phyloP scores from a whole-genome alignment of 2,329 filamentous ascomycete genomes.

The Colletotrichum scovillei region DNA sequence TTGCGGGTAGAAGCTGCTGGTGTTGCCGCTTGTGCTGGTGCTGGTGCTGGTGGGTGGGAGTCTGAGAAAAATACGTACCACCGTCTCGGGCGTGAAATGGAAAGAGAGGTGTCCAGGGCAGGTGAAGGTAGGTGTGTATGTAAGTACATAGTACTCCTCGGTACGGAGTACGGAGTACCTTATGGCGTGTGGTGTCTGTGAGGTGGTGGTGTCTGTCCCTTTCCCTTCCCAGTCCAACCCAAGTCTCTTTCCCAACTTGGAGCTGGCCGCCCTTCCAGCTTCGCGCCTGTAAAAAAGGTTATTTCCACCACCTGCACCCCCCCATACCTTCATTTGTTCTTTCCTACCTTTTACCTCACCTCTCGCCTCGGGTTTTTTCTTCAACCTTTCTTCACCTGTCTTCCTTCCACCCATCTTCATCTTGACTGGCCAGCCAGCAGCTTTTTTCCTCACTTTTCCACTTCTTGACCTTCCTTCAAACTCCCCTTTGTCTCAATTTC shows the following conservation, averaged over 20 bases:
- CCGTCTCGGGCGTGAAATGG: neutral
- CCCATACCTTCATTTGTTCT: conserved; percentile 26
- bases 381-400: conserved; percentile 9
- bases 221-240: conserved; percentile 37
- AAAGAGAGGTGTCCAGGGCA: neutral
- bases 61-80: neutral
- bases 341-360: conserved; percentile 23
- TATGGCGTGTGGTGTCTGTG: neutral
- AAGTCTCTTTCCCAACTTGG: conserved; percentile 40
- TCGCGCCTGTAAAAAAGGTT: conserved; percentile 50
- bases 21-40: too few species aligned
- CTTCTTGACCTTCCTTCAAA: conserved; percentile 38
- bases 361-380: conserved; percentile 6
- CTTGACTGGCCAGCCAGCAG: conserved; percentile 35
- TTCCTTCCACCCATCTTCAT: conserved; percentile 24
- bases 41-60: neutral
- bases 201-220: conserved; percentile 28
- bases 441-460: conserved; percentile 39
- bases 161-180: neutral
- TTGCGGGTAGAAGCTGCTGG: too few species aligned
- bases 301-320: conserved; percentile 43
- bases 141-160: neutral
- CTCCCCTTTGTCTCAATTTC: conserved; percentile 23
- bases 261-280: conserved; percentile 52
- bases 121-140: neutral